Base-by-base conservation (phyloP, 768 basidiomycete species). In the Trametes punicea region DNA sequence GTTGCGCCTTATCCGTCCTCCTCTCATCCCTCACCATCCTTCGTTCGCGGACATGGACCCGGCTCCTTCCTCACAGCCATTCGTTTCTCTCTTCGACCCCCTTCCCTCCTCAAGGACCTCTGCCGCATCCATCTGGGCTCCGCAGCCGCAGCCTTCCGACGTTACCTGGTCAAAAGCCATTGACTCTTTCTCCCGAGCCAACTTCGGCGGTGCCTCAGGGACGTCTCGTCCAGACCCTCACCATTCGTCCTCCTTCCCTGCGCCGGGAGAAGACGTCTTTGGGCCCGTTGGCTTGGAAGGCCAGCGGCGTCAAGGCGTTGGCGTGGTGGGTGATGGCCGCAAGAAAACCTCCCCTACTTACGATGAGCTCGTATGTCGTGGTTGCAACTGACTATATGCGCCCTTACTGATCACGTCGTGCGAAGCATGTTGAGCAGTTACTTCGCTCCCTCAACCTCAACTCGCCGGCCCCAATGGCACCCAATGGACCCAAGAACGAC, bases 241-340 rank as follows among this genome's bases (percentile, higher is more conserved):
- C 13, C 71, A 67, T 21, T 57, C 66, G 13, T 49, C 62, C 69
- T 41, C 65, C 44, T 53, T 68, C 62, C 63, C 64, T 55, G 49
- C 66, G 69, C 39, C 59, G 58, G 74, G 75, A 53, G 82, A 88
- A 56, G 87, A 89, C 65, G 78, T 87, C 52, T 89, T 90, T 62
- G 87, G 85, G 3, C 78, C 81, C 1, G 67, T 77, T 27, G 76
- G 76, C 9, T 63, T 69, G 48, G 64, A 70, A 57, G 64, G 69
- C 55, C 52, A 59, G 48, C 76, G 75, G 59, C 81, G 81, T 61
- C 76, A 69, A 62, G 70, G 72, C 56, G 75, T 90, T 46, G 88
- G 89, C 5, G 87, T 87, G 65, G 84, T 91, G 67, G 90, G 89
- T 42, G 90, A 92, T 64, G 89, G 88, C 15, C 80, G 87, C 62